phyloP scores from a whole-genome alignment of 176 grass and related monocot genomes.

The Aegilops longissima region DNA sequence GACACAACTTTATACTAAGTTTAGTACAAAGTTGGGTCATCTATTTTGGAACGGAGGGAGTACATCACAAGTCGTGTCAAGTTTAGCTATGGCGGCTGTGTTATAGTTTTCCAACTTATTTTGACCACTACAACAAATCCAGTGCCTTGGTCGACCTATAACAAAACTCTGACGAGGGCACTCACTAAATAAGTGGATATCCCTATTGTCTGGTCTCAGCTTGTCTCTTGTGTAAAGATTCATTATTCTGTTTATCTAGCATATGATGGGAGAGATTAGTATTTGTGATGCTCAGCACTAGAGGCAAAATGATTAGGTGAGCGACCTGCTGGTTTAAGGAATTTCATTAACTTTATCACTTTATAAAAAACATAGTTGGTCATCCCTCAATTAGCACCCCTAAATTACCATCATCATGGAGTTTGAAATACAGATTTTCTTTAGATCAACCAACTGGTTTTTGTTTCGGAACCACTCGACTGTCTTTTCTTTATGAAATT shows the following conservation, averaged over 20 bases:
- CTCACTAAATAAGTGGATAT: neutral
- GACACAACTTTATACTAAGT: too few relatives aligned
- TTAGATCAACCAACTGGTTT: neutral
- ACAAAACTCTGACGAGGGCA: conserved; percentile 2
- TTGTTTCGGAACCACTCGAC: neutral
- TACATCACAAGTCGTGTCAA: conserved; percentile 25
- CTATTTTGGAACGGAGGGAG: too few relatives aligned
- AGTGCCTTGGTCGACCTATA: neutral
- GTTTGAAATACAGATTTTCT: too few relatives aligned
- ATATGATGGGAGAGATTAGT: neutral
- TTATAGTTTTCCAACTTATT: conserved; percentile 10
- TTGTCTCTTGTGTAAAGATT: neutral
- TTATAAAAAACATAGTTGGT: neutral
- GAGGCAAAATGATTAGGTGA: neutral
- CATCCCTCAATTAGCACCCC: too few relatives aligned
- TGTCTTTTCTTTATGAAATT: neutral
- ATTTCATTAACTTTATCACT: neutral
- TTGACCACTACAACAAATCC: conserved; percentile 17
- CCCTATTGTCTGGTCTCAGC: neutral
- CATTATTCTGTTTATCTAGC: conserved; percentile 4
- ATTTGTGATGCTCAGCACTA: neutral
- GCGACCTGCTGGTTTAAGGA: neutral
- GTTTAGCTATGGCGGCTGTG: conserved; percentile 11
- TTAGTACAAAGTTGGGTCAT: too few relatives aligned
- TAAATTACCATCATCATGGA: too few relatives aligned